Percentiles rank a stretch among this genome's conserved stretches.
phyloP scores from a whole-genome alignment of 78 protist species.

The Guillardia theta region DNA sequence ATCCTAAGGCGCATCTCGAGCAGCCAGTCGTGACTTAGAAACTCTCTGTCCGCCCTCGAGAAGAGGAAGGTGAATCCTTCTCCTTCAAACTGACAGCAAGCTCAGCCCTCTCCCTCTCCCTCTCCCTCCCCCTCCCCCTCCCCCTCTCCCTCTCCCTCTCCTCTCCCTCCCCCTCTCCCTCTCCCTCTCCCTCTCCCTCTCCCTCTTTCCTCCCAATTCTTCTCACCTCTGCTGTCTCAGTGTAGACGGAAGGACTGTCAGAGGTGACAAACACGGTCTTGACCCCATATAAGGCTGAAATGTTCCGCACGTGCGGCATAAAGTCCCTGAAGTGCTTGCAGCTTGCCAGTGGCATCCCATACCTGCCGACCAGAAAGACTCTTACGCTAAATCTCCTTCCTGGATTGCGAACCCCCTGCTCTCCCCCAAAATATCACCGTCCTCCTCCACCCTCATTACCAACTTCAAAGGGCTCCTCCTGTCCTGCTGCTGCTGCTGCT shows the following conservation, averaged over 20 bases:
- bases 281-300: not conserved
- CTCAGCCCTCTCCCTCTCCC: not conserved
- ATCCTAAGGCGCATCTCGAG: slow-evolving; percentile 13
- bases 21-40: not conserved
- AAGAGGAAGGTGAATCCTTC: not conserved
- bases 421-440: too few species aligned
- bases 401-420: too few species aligned
- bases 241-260: not conserved
- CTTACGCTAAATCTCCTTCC: too few species aligned
- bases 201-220: not conserved
- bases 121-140: not conserved
- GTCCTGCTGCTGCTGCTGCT: too few species aligned
- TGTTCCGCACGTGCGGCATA: not conserved
- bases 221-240: not conserved
- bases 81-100: not conserved
- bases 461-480: too few species aligned
- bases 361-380: not conserved
- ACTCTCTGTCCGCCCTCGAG: not conserved
- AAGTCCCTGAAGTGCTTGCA: not conserved
- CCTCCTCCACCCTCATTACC: too few species aligned
- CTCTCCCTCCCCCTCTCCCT: not conserved
- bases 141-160: not conserved
- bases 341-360: not conserved
- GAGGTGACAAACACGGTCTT: not conserved
- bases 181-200: not conserved